Percentiles rank a stretch among this genome's conserved stretches.
phyloP scores from a whole-genome alignment of 108 stramenopile species.

The Pseudonitzschia pungens region DNA sequence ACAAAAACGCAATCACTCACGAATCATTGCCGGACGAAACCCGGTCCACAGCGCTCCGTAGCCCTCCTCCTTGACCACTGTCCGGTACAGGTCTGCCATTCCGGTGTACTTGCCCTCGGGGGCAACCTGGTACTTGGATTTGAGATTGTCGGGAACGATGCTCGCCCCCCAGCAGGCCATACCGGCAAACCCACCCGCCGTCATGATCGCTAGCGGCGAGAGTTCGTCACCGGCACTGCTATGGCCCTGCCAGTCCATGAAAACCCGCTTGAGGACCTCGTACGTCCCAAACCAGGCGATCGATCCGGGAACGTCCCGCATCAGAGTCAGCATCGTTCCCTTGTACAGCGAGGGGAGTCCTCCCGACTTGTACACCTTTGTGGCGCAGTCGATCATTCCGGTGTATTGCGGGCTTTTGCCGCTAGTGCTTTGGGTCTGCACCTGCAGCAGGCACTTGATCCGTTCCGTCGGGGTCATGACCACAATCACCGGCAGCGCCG shows the following conservation, averaged over 20 bases:
- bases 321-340: slow-evolving; percentile 72
- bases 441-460: slow-evolving; percentile 86
- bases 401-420: slow-evolving; percentile 22
- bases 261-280: slow-evolving; percentile 63
- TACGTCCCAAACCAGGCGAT: slow-evolving; percentile 86
- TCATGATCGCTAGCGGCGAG: slow-evolving; percentile 56
- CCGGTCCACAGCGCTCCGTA: slow-evolving; percentile 70
- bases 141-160: slow-evolving; percentile 83
- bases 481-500: slow-evolving; percentile 70
- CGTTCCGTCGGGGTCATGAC: slow-evolving; percentile 85
- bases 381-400: slow-evolving; percentile 77
- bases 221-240: slow-evolving; percentile 51
- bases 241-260: slow-evolving; percentile 66
- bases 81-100: slow-evolving; percentile 55
- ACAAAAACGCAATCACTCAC: slow-evolving; percentile 8
- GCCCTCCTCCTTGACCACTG: slow-evolving; percentile 78
- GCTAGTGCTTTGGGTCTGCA: slow-evolving; percentile 46
- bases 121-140: slow-evolving; percentile 79
- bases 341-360: slow-evolving; percentile 72
- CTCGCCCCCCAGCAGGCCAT: slow-evolving; percentile 79
- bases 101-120: slow-evolving; percentile 72
- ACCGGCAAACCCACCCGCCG: slow-evolving; percentile 84
- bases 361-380: slow-evolving; percentile 54
- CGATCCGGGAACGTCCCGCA: slow-evolving; percentile 80
- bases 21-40: slow-evolving; percentile 77